Conservation (phyloP, 768 basidiomycete species). For the Naganishia vishniacii region DNA sequence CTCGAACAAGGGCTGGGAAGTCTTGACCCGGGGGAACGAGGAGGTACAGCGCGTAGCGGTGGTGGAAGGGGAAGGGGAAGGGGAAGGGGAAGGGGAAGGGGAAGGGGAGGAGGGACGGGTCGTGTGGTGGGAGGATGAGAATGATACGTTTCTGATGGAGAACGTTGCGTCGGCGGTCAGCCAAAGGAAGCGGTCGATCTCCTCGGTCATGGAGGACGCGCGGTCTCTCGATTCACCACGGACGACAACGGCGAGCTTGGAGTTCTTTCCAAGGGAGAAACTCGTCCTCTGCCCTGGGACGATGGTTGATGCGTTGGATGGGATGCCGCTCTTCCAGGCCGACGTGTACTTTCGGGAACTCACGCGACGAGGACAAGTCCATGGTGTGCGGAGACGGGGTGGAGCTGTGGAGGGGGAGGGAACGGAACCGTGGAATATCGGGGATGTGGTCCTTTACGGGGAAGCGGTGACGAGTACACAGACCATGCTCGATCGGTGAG, state of each 20-base stretch:
- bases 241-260: too few species aligned
- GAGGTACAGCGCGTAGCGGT: too few species aligned
- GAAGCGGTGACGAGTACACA: constrained; percentile 92
- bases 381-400: constrained; percentile 28
- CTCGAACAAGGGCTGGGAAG: neutral
- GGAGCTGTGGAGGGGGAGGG: constrained; percentile 29
- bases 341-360: constrained; percentile 59
- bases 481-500: constrained; percentile 85
- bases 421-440: constrained; percentile 52
- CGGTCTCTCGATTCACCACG: too few species aligned
- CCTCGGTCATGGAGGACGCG: constrained; percentile 23
- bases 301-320: constrained; percentile 37
- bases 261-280: too few species aligned
- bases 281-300: too few species aligned
- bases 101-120: too few species aligned
- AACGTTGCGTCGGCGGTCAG: neutral
- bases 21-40: too few species aligned
- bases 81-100: too few species aligned
- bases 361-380: constrained; percentile 27
- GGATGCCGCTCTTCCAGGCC: constrained; percentile 70
- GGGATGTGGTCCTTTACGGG: constrained; percentile 75
- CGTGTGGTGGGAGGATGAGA: constrained; percentile 57
- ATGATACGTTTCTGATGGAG: constrained; percentile 54
- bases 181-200: neutral
- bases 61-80: too few species aligned